Evolutionary conservation across 805 yeast species (phyloP), one percentile per base, ranked within the genome.

Genomic region (Lipomyces spencermartinsiae): DNA sequence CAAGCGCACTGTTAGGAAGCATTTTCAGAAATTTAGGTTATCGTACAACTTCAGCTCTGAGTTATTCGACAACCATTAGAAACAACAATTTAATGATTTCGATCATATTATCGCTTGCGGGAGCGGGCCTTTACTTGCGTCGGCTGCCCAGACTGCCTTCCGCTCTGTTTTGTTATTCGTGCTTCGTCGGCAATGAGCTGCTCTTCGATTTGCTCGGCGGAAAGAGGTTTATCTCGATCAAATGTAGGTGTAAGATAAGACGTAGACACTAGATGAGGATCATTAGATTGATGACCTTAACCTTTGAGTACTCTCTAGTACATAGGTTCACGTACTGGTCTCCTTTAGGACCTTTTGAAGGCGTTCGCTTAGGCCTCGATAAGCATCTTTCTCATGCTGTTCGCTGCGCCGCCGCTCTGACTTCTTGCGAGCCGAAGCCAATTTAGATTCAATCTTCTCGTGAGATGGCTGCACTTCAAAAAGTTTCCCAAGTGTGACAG

Each of bases 401-500:
- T 57, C 8, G 55, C 49, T 19, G 33, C 31, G 60, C 19, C 19
- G 10, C 8, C n/a, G 49, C 16, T 25, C 34, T 53, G 34, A 22
- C n/a, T 5, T 53, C 16, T 25, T 8, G 34, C 16, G 8, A 31
- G 8, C 22, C 9, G 49, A n/a, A 4, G 25, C 16, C 49, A 9
- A 43, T 43, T 43, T 16, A 14, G 10, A n/a, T 25, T 31, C 8
- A 19, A 16, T 33, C 4, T 29, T 57, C 12, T 57, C 60, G 43
- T 57, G 33, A 9, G 49, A 35, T 12, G 25, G 19, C 10, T 57
- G n/a, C 35, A 59, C 62, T 46, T 59, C 63, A 37, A 59, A 39
- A 9, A 59, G 64, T 59, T 59, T 59, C 14, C 62, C 62, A 8
- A 56, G 62, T 12, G 59, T 46, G 14, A 53, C 62, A 7, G 62